Conservation (phyloP, 2,329 filamentous ascomycete genomes). For the Metarhizium anisopliae region DNA sequence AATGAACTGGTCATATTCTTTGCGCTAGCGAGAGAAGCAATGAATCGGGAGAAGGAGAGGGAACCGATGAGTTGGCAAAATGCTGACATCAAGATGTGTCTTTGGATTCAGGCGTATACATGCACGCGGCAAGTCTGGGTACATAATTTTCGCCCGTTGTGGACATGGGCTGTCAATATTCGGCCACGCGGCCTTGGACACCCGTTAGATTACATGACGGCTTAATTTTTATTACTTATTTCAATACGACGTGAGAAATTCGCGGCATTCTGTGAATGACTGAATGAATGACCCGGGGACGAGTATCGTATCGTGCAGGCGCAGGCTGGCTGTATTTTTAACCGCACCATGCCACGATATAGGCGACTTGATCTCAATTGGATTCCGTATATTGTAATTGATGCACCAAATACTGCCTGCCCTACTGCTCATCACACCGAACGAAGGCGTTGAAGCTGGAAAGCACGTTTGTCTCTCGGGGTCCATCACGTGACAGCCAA, state of each 20-base stretch:
- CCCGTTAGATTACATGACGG: conserved; percentile 1
- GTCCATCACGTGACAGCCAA: conserved; percentile 9
- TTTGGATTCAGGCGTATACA: neutral
- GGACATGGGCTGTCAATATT: neutral
- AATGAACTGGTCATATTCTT: neutral
- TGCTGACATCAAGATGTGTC: neutral
- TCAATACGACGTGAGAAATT: neutral
- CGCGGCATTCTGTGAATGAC: neutral
- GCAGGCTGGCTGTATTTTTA: too few species aligned
- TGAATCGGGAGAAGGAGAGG: neutral
- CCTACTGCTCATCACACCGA: too few species aligned
- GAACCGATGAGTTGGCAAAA: neutral
- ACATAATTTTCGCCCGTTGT: neutral
- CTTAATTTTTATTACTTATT: conserved; percentile 2
- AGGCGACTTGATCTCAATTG: too few species aligned
- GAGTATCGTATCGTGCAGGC: too few species aligned
- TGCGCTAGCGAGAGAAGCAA: neutral
- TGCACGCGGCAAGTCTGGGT: neutral
- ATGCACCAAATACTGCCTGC: too few species aligned
- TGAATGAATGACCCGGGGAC: too few species aligned
- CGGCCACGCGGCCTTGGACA: neutral
- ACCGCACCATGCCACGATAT: too few species aligned
- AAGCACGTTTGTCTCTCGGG: neutral
- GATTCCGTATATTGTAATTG: too few species aligned
- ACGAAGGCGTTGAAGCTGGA: too few species aligned